A percentile compares a stretch with the other conserved stretches of the same genome.
Conservation (phyloP, 805 yeast genomes). For the Candida odintsovae region DNA sequence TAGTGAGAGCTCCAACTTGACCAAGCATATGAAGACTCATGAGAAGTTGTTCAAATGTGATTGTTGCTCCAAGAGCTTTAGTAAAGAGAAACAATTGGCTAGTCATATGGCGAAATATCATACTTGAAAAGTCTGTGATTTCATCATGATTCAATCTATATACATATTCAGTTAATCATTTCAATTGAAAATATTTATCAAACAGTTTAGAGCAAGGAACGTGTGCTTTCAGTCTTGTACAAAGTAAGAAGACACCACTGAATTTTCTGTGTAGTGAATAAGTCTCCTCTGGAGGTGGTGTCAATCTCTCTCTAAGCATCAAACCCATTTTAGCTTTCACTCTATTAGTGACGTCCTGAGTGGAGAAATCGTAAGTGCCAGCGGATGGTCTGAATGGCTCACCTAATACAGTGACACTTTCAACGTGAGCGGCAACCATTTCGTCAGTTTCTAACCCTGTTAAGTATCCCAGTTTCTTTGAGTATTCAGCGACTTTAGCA, state of each 20-base stretch:
- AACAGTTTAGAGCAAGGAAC: constrained; percentile 80
- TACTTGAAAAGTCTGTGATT: background rate
- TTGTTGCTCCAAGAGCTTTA: constrained; percentile 47
- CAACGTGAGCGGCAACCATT: constrained; percentile 90
- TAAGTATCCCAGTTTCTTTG: constrained; percentile 74
- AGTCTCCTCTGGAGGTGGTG: constrained; percentile 98
- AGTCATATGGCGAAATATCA: constrained; percentile 31
- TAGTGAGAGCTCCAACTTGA: constrained; percentile 83
- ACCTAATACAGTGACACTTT: constrained; percentile 83
- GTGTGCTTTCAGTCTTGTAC: constrained; percentile 77
- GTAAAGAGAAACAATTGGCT: constrained; percentile 34
- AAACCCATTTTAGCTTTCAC: constrained; percentile 82
- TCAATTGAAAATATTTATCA: constrained; percentile 49
- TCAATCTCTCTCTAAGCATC: constrained; percentile 85
- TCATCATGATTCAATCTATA: background rate
- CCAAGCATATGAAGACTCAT: constrained; percentile 84
- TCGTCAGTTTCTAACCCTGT: constrained; percentile 85
- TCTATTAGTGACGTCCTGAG: constrained; percentile 90
- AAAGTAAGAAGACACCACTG: constrained; percentile 87
- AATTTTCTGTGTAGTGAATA: constrained; percentile 93
- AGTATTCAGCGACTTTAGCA: constrained; percentile 53
- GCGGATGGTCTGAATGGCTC: constrained; percentile 74
- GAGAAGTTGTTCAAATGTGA: constrained; percentile 45
- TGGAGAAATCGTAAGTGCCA: constrained; percentile 62
- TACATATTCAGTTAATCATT: background rate